Evolutionary conservation across 2,329 filamentous ascomycete species (phyloP), one percentile per base, ranked within the genome.

Genomic region (Metarhizium brunneum): DNA sequence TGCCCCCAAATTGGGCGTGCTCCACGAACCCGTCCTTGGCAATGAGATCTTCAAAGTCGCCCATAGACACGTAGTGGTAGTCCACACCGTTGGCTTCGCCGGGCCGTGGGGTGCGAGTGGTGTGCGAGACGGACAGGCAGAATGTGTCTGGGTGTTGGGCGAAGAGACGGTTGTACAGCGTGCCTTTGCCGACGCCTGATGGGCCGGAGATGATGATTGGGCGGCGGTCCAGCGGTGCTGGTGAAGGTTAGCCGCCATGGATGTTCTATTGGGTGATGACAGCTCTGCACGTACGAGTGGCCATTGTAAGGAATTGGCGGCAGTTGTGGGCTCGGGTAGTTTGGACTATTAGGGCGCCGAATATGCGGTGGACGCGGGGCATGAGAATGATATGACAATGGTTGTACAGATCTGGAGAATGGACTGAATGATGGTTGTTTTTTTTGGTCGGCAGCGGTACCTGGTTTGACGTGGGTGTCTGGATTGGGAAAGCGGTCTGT

Each of bases 1-100:
- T 96, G 54, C 84, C 85, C 45, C 90, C 85, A 69, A 96, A 96
- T 69, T 87, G 76, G 54, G 92, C 92, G 75, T 88, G 73, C 78
- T 96, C 92, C 59, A 96, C 86, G 71, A 96, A 96, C 11, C 85
- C 87, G 55, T 82, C 78, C 57, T 82, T 70, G n/a, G 71, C 76
- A 55, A 90, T 83, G 58, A 94, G 78, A 47, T 78, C 74, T 65
- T 84, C 74, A 67, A 95, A 95, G 3, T 78, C 77, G 10, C 82
- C 79, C 69, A 79, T 81, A 20, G 77, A 80, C 16, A 87, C 83
- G 65, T 87, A 95, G 76, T 90, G 83, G 78, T 96, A 96, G 71
- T 95, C 84, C 47, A 83, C 77, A 66, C 88, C 90, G 67, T 92
- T 71, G 61, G 81, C 65, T 73, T 96, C 92, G 65, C 86, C 88